These are phyloP conservation scores for Hyaloscypha variabilis DNA, from an alignment of 495 filamentous ascomycete genomes.

Conservation along the genomic window DNA sequence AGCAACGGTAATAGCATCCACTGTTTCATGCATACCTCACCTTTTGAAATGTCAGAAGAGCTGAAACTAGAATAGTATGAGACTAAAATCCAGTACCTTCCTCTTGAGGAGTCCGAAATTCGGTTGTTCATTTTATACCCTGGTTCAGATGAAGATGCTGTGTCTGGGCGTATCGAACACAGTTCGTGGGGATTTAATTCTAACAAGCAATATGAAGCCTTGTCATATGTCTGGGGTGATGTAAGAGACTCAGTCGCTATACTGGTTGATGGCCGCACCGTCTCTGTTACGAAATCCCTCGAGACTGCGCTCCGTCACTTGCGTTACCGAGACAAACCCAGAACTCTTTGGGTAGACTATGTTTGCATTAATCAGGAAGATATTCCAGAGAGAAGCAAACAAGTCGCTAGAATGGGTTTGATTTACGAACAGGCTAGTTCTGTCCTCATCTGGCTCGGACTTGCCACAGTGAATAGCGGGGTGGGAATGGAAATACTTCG, in stretches of 20 bases:
- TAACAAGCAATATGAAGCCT: background rate
- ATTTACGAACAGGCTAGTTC: constrained; percentile 9
- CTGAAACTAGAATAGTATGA: too few relatives aligned
- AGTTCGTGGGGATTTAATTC: background rate
- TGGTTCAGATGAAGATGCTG: too few relatives aligned
- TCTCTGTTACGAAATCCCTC: constrained; percentile 5
- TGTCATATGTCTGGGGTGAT: constrained; percentile 8
- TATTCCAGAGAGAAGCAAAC: constrained; percentile 14
- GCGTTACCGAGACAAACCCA: constrained; percentile 20
- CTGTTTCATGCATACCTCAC: too few relatives aligned
- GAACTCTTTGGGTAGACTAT: constrained; percentile 19
- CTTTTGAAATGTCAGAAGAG: too few relatives aligned
- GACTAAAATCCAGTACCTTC: too few relatives aligned
- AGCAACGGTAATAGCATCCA: too few relatives aligned
- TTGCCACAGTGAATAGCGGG: background rate
- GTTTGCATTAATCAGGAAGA: constrained; percentile 23
- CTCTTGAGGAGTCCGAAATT: too few relatives aligned
- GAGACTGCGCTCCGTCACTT: constrained; percentile 25
- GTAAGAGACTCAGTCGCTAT: background rate
- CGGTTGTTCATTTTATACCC: too few relatives aligned
- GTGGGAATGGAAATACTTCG: constrained; percentile 1
- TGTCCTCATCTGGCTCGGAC: constrained; percentile 12
- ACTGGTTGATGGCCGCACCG: background rate
- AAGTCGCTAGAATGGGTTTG: constrained; percentile 17
- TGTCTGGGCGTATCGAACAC: background rate